Evolutionary conservation across 2,329 filamentous ascomycete genomes (phyloP), one percentile per base, ranked within the genome.

Genomic region (Neonectria hederae): DNA sequence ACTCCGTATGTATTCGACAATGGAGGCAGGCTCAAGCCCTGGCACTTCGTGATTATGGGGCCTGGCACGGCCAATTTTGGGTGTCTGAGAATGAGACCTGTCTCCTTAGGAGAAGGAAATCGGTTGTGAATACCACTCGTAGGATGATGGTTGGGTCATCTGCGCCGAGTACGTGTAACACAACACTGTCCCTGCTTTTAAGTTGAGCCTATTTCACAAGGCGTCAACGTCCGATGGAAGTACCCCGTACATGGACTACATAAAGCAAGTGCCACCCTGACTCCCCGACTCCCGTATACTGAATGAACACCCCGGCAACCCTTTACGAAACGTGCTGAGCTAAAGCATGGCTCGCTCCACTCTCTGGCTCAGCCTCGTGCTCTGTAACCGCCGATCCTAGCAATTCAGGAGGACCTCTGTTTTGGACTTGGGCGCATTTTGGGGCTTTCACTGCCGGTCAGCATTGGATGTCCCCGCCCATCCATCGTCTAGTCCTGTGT

Each of bases 341-440:
- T 63, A 58, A 57, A 54, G 19, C 60, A 58, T 63, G 60, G 58
- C 60, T 58, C 42, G 54, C 24, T 54, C 54, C 48, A 63, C 54
- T 42, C 43, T 13, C 11, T 54, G 46, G 60, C 60, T 58, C 46
- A 62, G 59, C 59, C 59, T 62, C 60, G 45, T 40, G 51, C 35
- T 49, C 52, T 54, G 45, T 45, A 45, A 62, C 58, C 49, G 52
- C 52, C 52, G 32, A 62, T 55, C 59, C 59, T 26, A 26, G 58
- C 57, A 60, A 61, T 43, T 55, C 54, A 35, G 51, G 48, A 24
- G 32, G 19, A 55, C 14, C 24, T 54, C 54, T 45, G 48, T 55
- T 17, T 49, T 62, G 26, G 35, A 48, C 38, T 62, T 52, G 45
- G 53, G 48, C 30, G 24, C 42, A 32, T 40, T 35, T 11, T 13